phyloP scores from a whole-genome alignment of 805 yeast species.

The Sporopachydermia lactativora region DNA sequence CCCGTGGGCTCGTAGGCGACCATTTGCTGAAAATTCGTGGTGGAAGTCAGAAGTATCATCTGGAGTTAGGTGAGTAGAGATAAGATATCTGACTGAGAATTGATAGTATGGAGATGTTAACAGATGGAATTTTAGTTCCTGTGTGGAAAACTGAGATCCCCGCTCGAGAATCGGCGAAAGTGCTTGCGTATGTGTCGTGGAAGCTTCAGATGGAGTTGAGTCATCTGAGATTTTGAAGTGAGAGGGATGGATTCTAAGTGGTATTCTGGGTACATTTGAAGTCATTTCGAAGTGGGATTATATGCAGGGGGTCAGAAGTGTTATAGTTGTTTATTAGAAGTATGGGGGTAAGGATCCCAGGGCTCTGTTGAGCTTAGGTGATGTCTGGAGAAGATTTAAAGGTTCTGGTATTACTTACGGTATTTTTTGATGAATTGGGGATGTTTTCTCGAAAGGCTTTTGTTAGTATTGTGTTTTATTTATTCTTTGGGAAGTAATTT shows the following conservation, averaged over 20 bases:
- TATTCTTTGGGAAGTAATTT: too few species aligned
- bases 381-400: too few species aligned
- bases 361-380: too few species aligned
- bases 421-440: too few species aligned
- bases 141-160: slow-evolving; percentile 19
- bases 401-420: too few species aligned
- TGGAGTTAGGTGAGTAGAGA: slow-evolving; percentile 1
- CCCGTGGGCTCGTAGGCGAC: not conserved
- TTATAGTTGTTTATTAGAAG: slow-evolving; percentile 2
- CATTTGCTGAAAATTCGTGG: not conserved
- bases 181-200: slow-evolving; percentile 13
- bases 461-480: too few species aligned
- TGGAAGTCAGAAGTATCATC: not conserved
- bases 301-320: slow-evolving; percentile 2
- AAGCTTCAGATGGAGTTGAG: not conserved
- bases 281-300: slow-evolving; percentile 15
- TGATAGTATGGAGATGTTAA: too few species aligned
- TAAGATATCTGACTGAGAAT: not conserved
- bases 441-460: too few species aligned
- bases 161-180: slow-evolving; percentile 15
- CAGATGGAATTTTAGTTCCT: too few species aligned
- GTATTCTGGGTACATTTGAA: slow-evolving; percentile 20
- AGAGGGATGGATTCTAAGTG: slow-evolving; percentile 18
- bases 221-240: slow-evolving; percentile 14
- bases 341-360: slow-evolving; percentile 3